These are phyloP conservation scores for Ceratobasidium sp. DNA, from an alignment of 1,284 basidiomycete genomes.

Conservation along the genomic window DNA sequence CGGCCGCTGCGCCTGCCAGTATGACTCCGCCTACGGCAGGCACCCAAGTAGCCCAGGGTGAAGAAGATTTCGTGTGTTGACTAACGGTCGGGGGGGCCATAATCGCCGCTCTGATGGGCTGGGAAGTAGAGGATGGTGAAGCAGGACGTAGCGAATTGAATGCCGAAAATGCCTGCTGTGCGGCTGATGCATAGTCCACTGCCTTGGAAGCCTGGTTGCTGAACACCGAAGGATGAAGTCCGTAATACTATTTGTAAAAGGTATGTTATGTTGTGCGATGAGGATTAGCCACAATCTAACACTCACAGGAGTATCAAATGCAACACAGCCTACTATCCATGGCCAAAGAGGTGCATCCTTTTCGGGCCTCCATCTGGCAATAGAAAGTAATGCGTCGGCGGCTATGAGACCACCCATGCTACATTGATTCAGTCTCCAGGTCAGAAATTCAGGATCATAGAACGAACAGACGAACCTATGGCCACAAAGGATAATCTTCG, in stretches of 20 bases:
- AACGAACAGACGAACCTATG: constrained; percentile 70
- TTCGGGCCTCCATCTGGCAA: constrained; percentile 70
- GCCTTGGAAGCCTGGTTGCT: constrained; percentile 85
- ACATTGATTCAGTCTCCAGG: constrained; percentile 7
- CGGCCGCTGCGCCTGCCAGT: constrained; percentile 78
- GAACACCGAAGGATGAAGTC: constrained; percentile 85
- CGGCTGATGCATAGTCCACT: constrained; percentile 72
- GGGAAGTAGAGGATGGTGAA: constrained; percentile 36
- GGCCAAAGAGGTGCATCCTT: constrained; percentile 78
- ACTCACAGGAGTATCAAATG: constrained; percentile 90
- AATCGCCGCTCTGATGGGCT: constrained; percentile 44
- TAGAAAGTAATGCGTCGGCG: constrained; percentile 81
- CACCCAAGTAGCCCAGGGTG: constrained; percentile 33
- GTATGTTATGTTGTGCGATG: too few relatives aligned
- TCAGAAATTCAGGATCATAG: neutral
- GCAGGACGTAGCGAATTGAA: constrained; percentile 62
- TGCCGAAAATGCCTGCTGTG: constrained; percentile 58
- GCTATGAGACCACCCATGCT: constrained; percentile 92
- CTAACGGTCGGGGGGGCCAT: constrained; percentile 45
- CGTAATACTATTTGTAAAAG: constrained; percentile 72
- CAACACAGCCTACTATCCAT: constrained; percentile 77
- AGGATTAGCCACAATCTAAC: neutral
- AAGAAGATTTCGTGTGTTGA: constrained; percentile 21
- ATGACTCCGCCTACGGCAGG: constrained; percentile 68
- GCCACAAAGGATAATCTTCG: constrained; percentile 86